phyloP scores from a whole-genome alignment of 768 basidiomycete genomes.

The Infundibulicybe gibba region DNA sequence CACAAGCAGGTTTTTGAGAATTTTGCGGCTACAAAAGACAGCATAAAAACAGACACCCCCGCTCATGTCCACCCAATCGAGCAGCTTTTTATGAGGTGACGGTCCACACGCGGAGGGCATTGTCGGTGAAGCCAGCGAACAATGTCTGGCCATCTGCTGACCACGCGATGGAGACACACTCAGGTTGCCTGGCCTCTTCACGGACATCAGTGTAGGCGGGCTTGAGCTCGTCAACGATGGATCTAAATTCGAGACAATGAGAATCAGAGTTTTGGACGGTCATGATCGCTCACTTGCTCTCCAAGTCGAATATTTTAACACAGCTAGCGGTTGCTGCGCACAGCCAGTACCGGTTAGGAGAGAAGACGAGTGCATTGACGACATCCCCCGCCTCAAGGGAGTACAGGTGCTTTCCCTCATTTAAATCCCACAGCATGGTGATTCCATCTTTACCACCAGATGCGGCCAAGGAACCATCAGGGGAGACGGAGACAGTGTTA shows the following conservation, averaged over 20 bases:
- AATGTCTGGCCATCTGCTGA: slow-evolving; percentile 97
- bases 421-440: slow-evolving; percentile 99
- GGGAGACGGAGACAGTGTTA: slow-evolving; percentile 97
- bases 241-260: slow-evolving; percentile 40
- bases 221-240: slow-evolving; percentile 98
- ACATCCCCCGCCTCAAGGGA: slow-evolving; percentile 97
- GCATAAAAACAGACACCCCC: slow-evolving; percentile 12
- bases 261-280: neutral
- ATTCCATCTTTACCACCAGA: slow-evolving; percentile 99
- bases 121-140: slow-evolving; percentile 96
- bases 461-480: slow-evolving; percentile 97
- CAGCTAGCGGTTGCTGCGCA: slow-evolving; percentile 97
- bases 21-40: slow-evolving; percentile 19
- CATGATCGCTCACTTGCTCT: slow-evolving; percentile 82
- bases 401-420: slow-evolving; percentile 99
- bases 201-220: slow-evolving; percentile 84
- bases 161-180: slow-evolving; percentile 98
- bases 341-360: slow-evolving; percentile 99
- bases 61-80: slow-evolving; percentile 12
- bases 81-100: slow-evolving; percentile 56
- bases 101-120: slow-evolving; percentile 90
- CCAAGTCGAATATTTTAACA: slow-evolving; percentile 99
- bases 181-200: slow-evolving; percentile 72
- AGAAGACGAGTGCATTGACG: slow-evolving; percentile 99
- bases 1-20: slow-evolving; percentile 10